A percentile compares a stretch with the other conserved stretches of the same genome.
These are phyloP conservation scores for Vitis hybrid DNA, from an alignment of 177 flowering plant genomes.

Conservation along the genomic window DNA sequence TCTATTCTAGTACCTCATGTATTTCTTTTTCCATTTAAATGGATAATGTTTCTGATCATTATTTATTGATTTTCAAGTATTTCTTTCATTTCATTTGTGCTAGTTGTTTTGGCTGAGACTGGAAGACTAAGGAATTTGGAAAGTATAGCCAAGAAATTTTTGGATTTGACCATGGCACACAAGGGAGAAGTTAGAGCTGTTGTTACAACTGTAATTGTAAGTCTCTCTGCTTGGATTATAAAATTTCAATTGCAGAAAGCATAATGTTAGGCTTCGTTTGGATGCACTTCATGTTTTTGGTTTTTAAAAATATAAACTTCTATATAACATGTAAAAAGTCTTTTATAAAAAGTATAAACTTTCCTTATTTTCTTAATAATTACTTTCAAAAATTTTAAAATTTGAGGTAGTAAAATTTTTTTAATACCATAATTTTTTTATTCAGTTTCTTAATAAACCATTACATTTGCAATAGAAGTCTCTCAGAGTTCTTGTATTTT, in stretches of 20 bases:
- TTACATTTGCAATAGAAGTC: too few species aligned
- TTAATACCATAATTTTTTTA: too few species aligned
- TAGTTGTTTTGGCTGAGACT: conserved; percentile 73
- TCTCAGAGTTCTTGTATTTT: too few species aligned
- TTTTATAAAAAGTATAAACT: too few species aligned
- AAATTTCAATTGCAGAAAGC: not conserved
- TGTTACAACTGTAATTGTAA: conserved; percentile 83
- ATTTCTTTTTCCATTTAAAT: not conserved
- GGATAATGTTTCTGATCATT: too few species aligned
- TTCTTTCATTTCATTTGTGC: conserved; percentile 4
- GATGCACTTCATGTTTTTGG: not conserved
- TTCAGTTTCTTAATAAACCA: too few species aligned
- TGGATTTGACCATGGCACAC: conserved; percentile 78
- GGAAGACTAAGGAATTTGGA: conserved; percentile 71
- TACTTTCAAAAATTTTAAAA: too few species aligned
- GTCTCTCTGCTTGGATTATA: conserved; percentile 19
- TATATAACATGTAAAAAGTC: too few species aligned
- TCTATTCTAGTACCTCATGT: not conserved
- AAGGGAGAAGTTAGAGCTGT: conserved; percentile 71
- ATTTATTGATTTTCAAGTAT: not conserved
- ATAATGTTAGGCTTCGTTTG: not conserved
- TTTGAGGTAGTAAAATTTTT: too few species aligned
- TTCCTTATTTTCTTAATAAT: too few species aligned
- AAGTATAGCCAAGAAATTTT: conserved; percentile 54
- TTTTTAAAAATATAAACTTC: not conserved